Evolutionary conservation across 139 green algal species (phyloP).

Genomic region (Yamagishiella unicocca): DNA sequence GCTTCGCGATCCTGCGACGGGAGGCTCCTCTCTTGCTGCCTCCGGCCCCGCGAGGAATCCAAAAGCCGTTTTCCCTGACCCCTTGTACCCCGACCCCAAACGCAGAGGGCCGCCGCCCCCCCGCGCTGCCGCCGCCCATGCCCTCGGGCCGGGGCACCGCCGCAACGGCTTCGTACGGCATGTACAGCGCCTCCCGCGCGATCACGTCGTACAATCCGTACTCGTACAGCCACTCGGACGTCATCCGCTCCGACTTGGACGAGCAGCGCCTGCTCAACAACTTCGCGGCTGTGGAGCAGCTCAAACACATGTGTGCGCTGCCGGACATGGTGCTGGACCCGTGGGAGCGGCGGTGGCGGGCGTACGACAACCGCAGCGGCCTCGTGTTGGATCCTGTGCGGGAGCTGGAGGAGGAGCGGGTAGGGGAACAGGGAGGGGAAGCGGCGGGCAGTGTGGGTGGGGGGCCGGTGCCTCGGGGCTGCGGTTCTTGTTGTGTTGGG

Average conservation of each 20-base stretch:
- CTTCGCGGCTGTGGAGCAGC: slow-evolving; percentile 72
- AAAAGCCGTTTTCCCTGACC: too few species aligned
- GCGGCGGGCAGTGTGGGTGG: too few species aligned
- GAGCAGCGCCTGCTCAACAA: slow-evolving; percentile 80
- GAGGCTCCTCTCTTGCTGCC: neutral
- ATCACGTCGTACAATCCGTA: slow-evolving; percentile 37
- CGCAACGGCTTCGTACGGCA: neutral
- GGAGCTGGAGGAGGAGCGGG: slow-evolving; percentile 62
- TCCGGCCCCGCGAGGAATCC: too few species aligned
- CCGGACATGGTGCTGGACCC: slow-evolving; percentile 69
- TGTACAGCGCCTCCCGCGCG: neutral
- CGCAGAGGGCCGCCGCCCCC: neutral
- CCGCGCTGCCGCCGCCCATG: neutral
- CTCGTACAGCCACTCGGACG: slow-evolving; percentile 32
- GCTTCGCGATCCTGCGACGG: neutral
- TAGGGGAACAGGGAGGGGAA: too few species aligned
- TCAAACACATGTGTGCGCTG: slow-evolving; percentile 75
- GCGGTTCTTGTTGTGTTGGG: too few species aligned
- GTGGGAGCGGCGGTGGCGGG: slow-evolving; percentile 60
- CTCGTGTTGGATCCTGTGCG: slow-evolving; percentile 72
- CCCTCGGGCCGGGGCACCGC: neutral
- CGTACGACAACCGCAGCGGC: slow-evolving; percentile 70
- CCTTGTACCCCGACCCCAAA: too few species aligned
- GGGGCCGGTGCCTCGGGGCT: too few species aligned
- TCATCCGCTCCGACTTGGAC: slow-evolving; percentile 70